Evolutionary conservation across 495 filamentous ascomycete genomes (phyloP).

Genomic region (Melanomma pulvis-pyrius): DNA sequence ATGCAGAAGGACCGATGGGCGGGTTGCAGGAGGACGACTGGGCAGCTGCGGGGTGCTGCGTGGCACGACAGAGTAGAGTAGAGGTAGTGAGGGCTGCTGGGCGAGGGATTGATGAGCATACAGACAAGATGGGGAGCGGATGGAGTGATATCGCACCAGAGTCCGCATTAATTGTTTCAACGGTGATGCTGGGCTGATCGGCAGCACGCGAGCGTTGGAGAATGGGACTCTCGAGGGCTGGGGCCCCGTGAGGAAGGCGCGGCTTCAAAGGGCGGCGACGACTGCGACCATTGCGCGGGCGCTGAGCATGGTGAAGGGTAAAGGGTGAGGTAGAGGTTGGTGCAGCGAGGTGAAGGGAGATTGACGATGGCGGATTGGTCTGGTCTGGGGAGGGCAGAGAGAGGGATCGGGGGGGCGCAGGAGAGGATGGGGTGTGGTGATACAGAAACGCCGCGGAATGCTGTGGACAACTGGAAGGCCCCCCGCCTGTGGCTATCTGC

Average conservation of each 20-base stretch:
- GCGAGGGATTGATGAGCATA: constrained; percentile 8
- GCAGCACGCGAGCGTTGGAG: constrained; percentile 29
- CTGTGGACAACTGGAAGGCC: constrained; percentile 5
- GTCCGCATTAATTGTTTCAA: constrained; percentile 9
- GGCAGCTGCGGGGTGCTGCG: constrained; percentile 17
- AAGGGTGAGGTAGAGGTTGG: not conserved
- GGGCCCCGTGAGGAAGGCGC: constrained; percentile 10
- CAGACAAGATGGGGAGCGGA: not conserved
- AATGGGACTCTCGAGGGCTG: constrained; percentile 3
- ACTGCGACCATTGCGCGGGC: not conserved
- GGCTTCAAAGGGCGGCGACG: constrained; percentile 26
- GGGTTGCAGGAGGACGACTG: constrained; percentile 4
- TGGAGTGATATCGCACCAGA: constrained; percentile 11
- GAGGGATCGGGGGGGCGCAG: constrained; percentile 10
- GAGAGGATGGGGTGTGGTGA: constrained; percentile 17
- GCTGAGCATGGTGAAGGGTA: not conserved
- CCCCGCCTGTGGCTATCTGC: constrained; percentile 32
- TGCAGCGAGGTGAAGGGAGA: not conserved
- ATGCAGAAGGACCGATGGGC: not conserved
- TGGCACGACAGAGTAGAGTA: no score
- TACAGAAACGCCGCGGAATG: constrained; percentile 23
- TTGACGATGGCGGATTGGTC: not conserved
- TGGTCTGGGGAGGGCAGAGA: constrained; percentile 7
- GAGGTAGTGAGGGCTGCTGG: constrained; percentile 7
- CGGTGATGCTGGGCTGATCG: constrained; percentile 17